These are phyloP conservation scores for Sanghuangporus weigelae DNA, from an alignment of 1,284 basidiomycete genomes.

Conservation along the genomic window DNA sequence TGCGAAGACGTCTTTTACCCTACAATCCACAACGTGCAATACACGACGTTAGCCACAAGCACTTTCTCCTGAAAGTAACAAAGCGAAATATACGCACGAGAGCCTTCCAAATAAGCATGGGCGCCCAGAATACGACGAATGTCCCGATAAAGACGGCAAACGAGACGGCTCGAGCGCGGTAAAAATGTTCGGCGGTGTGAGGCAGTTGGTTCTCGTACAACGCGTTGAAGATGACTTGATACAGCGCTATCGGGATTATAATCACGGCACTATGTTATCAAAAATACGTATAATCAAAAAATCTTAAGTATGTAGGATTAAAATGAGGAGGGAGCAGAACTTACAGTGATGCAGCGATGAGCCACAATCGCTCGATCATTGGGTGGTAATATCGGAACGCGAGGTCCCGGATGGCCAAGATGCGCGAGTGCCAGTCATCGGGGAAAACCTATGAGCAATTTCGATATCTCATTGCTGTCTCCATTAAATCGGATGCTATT, in stretches of 20 bases:
- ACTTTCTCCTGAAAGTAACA: background rate
- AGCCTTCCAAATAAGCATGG: constrained; percentile 46
- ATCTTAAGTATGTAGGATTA: background rate
- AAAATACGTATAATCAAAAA: background rate
- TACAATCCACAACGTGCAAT: constrained; percentile 20
- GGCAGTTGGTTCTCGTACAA: constrained; percentile 21
- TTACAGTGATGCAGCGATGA: constrained; percentile 37
- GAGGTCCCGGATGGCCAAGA: constrained; percentile 34
- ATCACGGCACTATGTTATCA: constrained; percentile 32
- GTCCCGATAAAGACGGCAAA: constrained; percentile 36
- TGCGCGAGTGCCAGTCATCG: constrained; percentile 41
- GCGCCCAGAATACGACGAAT: constrained; percentile 36
- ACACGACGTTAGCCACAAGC: background rate
- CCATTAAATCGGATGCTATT: background rate
- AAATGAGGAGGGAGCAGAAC: constrained; percentile 16
- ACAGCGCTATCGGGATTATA: constrained; percentile 37
- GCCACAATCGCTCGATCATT: constrained; percentile 41
- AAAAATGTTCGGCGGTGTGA: constrained; percentile 24
- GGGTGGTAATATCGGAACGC: constrained; percentile 42
- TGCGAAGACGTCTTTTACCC: constrained; percentile 40
- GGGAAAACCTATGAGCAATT: constrained; percentile 33
- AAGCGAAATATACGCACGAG: constrained; percentile 29
- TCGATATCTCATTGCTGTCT: background rate
- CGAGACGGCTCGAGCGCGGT: constrained; percentile 35
- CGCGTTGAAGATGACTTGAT: constrained; percentile 31